Base-by-base conservation (phyloP, 2,329 filamentous ascomycete genomes). In the Colletotrichum echinochloae region DNA sequence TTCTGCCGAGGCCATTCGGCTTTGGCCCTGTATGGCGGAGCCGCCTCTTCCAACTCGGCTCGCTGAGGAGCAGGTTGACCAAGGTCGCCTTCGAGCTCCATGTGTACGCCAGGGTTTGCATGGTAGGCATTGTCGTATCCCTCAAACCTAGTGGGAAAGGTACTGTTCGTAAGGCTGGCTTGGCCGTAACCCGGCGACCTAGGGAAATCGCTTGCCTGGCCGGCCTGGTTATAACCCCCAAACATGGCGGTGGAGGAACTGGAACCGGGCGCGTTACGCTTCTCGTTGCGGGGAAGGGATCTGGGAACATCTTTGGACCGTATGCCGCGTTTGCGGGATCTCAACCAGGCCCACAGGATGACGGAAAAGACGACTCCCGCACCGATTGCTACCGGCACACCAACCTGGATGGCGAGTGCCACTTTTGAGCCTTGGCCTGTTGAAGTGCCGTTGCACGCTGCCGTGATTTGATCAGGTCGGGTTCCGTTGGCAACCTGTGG, bases 1-100 rank as follows among this genome's bases (percentile, higher is more conserved):
- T 71, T 69, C 54, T 63, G 62, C 6, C 69, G 69, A 11, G 69
- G 69, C 65, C 69, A 70, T 20, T 70, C 69, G 9, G 69, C 60
- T 20, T 70, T 65, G 9, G 69, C 60, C 16, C 48, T 60, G 28
- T 70, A 70, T 6, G 67, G 64, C 20, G 64, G 57, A 1, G 59
- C 57, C 26, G 67, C 57, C 41, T 70, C 67, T 11, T 55, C 57
- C 26, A 70, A 23, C 46, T 71, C 69, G 20, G 65, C 69, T 4
- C 55, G 65, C 46, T 55, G 60, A 18, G 56, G 26, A 6, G 16
- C 23, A 4, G 37, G 20, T 20, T 18, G 57, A 26, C 49, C 26
- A 18, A 39, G 51, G 20, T 66, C 67, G 52, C 67, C 67, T 44
- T 70, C 67, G 20, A 70, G 67, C 46, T 70, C 67, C 64, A 67